Percentiles rank a stretch among this genome's conserved stretches.
These are phyloP conservation scores for Glutinoglossum americanum DNA, from an alignment of 495 filamentous ascomycete genomes.

Conservation along the genomic window DNA sequence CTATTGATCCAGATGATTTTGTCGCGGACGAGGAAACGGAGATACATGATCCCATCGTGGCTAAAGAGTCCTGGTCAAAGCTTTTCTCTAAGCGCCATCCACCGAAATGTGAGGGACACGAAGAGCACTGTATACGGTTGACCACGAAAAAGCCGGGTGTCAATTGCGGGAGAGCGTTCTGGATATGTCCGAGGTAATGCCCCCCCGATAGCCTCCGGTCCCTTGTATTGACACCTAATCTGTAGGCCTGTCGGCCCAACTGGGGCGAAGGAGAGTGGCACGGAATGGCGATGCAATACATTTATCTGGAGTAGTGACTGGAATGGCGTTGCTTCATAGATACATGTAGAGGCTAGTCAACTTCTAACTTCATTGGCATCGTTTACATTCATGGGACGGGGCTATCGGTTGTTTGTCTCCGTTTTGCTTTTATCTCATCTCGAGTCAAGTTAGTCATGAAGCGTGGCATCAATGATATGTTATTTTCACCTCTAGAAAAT, in stretches of 20 bases:
- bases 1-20: not conserved
- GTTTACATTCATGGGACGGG: no score
- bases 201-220: conserved; percentile 2
- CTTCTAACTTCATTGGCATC: no score
- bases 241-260: conserved; percentile 54
- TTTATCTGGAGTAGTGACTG: conserved; percentile 88
- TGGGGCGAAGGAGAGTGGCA: conserved; percentile 59
- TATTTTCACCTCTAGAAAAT: no score
- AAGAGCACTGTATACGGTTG: conserved; percentile 61
- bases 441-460: no score
- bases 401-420: no score
- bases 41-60: conserved; percentile 45
- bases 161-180: conserved; percentile 71
- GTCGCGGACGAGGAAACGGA: not conserved
- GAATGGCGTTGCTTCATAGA: conserved; percentile 18
- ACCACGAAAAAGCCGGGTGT: conserved; percentile 71
- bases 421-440: no score
- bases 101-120: conserved; percentile 64
- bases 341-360: no score
- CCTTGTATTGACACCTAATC: not conserved
- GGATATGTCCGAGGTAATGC: conserved; percentile 40
- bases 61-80: conserved; percentile 71
- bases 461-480: no score
- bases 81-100: conserved; percentile 53
- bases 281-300: conserved; percentile 65